phyloP scores from a whole-genome alignment of 192 early-diverging fungal genomes.

The Oehlia diaphana region DNA sequence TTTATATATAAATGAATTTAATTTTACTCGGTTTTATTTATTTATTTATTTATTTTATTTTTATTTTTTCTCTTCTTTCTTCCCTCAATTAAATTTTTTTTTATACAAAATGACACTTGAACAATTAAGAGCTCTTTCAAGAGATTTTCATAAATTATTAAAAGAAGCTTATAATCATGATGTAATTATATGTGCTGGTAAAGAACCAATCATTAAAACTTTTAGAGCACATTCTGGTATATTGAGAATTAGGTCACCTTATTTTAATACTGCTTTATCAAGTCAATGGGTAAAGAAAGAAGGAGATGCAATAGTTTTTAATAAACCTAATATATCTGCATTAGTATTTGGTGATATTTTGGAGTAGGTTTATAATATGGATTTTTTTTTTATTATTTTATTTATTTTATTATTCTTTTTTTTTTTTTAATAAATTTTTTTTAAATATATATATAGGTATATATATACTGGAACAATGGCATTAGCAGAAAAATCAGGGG shows the following conservation, averaged over 20 bases:
- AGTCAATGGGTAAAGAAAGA: neutral
- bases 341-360: neutral
- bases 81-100: too few species aligned
- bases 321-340: neutral
- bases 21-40: too few species aligned
- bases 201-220: neutral
- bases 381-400: neutral
- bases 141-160: neutral
- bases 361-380: neutral
- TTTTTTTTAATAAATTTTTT: neutral
- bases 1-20: too few species aligned
- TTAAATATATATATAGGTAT: neutral
- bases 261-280: constrained; percentile 8
- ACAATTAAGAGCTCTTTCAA: neutral
- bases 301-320: neutral
- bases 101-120: neutral
- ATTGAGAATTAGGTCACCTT: neutral
- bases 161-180: neutral
- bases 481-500: neutral
- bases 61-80: too few species aligned
- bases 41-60: too few species aligned
- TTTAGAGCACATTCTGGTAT: constrained; percentile 5
- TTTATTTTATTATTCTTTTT: neutral
- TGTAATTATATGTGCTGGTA: neutral
- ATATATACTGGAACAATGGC: constrained; percentile 5